Evolutionary conservation across 106 monocot species (phyloP).

Genomic region (Dioscorea dumetorum): DNA sequence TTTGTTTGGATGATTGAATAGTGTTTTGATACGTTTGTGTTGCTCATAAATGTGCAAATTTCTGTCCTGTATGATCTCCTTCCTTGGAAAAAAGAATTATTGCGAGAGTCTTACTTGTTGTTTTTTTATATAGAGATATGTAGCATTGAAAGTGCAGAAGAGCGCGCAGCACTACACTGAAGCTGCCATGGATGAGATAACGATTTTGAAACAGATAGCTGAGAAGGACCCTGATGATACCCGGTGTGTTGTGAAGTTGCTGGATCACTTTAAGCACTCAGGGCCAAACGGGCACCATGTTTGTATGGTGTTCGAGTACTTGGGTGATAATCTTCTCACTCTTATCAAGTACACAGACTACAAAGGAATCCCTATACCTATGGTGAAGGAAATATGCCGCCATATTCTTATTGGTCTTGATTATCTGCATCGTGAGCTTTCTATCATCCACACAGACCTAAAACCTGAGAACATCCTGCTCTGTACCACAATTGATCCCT

Average conservation of each 20-base stretch:
- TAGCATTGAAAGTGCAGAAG: slow-evolving; percentile 98
- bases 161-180: slow-evolving; percentile 98
- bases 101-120: neutral
- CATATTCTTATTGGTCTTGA: slow-evolving; percentile 77
- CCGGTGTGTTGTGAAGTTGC: slow-evolving; percentile 88
- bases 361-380: slow-evolving; percentile 54
- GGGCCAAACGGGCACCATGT: slow-evolving; percentile 96
- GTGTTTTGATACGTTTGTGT: no score
- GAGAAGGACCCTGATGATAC: slow-evolving; percentile 70
- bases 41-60: no score
- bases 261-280: slow-evolving; percentile 97
- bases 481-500: slow-evolving; percentile 62
- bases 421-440: slow-evolving; percentile 79
- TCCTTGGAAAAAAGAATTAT: no score
- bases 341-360: slow-evolving; percentile 97
- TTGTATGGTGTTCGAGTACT: slow-evolving; percentile 97
- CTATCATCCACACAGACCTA: slow-evolving; percentile 97
- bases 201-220: slow-evolving; percentile 94
- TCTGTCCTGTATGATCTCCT: no score
- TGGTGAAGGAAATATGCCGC: slow-evolving; percentile 90
- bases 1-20: no score
- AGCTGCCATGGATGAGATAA: slow-evolving; percentile 99
- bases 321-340: slow-evolving; percentile 91
- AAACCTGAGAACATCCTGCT: slow-evolving; percentile 97
- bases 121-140: slow-evolving; percentile 62